These are phyloP conservation scores for Fusarium mexicanum DNA, from an alignment of 2,329 filamentous ascomycete genomes.

Conservation along the genomic window DNA sequence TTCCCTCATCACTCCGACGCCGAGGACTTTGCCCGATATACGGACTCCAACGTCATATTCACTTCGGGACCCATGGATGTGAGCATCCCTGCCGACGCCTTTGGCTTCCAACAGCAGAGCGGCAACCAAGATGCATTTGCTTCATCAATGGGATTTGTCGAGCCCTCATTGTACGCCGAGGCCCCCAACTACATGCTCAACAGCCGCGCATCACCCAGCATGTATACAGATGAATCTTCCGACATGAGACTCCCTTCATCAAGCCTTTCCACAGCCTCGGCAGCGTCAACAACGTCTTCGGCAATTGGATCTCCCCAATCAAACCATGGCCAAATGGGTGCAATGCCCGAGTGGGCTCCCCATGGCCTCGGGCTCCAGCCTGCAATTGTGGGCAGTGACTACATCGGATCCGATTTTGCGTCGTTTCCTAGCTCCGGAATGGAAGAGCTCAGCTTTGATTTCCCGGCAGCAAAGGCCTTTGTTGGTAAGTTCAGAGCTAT, in stretches of 20 bases:
- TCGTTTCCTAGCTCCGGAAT: slow-evolving; percentile 60
- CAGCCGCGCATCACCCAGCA: slow-evolving; percentile 58
- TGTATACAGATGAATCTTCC: slow-evolving; percentile 59
- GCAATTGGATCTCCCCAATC: slow-evolving; percentile 74
- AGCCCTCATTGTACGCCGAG: slow-evolving; percentile 60
- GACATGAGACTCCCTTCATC: slow-evolving; percentile 64
- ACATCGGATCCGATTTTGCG: slow-evolving; percentile 65
- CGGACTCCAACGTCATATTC: slow-evolving; percentile 53
- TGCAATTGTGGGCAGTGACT: slow-evolving; percentile 68
- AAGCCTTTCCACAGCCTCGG: slow-evolving; percentile 69
- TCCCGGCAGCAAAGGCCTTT: slow-evolving; percentile 60
- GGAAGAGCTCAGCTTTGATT: slow-evolving; percentile 64
- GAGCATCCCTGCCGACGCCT: slow-evolving; percentile 59
- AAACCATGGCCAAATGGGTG: slow-evolving; percentile 65
- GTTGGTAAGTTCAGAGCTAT: slow-evolving; percentile 62
- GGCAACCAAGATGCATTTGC: slow-evolving; percentile 48
- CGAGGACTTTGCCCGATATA: slow-evolving; percentile 58
- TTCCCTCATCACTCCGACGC: slow-evolving; percentile 45
- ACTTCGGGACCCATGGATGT: slow-evolving; percentile 58
- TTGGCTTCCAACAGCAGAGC: slow-evolving; percentile 50
- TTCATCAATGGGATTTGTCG: slow-evolving; percentile 53
- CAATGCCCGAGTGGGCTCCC: slow-evolving; percentile 67
- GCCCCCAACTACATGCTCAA: slow-evolving; percentile 55
- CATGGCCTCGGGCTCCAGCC: slow-evolving; percentile 68
- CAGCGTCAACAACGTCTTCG: slow-evolving; percentile 71